phyloP scores from a whole-genome alignment of 2,329 filamentous ascomycete genomes.

The Juglanconis juglandina region DNA sequence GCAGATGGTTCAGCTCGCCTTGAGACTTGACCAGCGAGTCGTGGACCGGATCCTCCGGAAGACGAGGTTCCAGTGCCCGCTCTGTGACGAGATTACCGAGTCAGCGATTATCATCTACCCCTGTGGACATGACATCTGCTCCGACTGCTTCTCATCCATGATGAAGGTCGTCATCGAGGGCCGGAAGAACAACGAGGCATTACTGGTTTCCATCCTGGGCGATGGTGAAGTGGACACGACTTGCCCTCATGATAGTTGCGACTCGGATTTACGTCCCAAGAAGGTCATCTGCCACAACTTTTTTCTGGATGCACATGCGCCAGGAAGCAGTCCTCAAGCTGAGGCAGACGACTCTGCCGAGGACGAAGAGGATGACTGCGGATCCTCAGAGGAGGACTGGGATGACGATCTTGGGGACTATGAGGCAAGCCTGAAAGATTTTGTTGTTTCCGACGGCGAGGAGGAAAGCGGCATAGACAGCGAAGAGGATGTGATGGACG shows the following conservation, averaged over 20 bases:
- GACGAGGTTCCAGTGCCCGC: not conserved
- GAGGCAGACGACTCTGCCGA: not conserved
- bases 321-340: not conserved
- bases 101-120: constrained; percentile 27
- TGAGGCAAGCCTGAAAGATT: not conserved
- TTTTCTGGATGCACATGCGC: constrained; percentile 1
- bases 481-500: not conserved
- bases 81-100: not conserved
- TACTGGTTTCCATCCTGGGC: not conserved
- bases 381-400: not conserved
- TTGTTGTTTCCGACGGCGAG: not conserved
- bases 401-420: not conserved
- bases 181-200: not conserved
- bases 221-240: not conserved
- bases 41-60: constrained; percentile 16
- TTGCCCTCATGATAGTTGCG: constrained; percentile 1
- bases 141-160: constrained; percentile 25
- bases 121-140: constrained; percentile 29
- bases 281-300: constrained; percentile 9
- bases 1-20: constrained; percentile 27
- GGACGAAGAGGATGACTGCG: not conserved
- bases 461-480: not conserved
- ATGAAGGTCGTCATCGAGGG: constrained; percentile 3
- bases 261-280: not conserved
- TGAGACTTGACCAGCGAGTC: constrained; percentile 16